A percentile compares a stretch with the other conserved stretches of the same genome.
These are phyloP conservation scores for Coemansia sp. DNA, from an alignment of 192 early-diverging fungal genomes.

Conservation along the genomic window DNA sequence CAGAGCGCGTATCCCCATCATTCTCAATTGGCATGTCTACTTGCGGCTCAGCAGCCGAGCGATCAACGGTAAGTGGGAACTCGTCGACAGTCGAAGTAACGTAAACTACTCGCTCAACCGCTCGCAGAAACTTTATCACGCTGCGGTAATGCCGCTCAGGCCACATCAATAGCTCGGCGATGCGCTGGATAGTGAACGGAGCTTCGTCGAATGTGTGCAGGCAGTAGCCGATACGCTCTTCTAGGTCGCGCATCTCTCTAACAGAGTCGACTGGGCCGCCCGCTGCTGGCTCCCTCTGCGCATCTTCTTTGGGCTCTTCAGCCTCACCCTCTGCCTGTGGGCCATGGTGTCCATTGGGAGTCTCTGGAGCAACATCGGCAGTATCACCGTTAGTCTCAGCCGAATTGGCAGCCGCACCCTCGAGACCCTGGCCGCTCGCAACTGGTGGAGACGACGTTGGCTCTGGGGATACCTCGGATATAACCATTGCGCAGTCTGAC, in stretches of 20 bases:
- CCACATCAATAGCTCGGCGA: constrained; percentile 43
- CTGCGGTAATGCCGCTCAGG: constrained; percentile 47
- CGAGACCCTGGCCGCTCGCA: neutral
- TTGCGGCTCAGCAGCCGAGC: neutral
- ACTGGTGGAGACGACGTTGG: neutral
- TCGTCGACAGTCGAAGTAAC: constrained; percentile 52
- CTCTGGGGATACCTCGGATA: neutral
- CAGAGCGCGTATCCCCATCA: neutral
- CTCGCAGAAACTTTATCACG: constrained; percentile 45
- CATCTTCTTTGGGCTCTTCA: constrained; percentile 7
- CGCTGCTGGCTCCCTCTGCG: neutral
- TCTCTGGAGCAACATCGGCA: neutral
- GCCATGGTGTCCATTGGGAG: neutral
- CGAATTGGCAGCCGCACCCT: neutral
- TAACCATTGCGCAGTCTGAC: neutral
- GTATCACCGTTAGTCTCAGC: neutral
- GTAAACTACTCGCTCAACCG: constrained; percentile 44
- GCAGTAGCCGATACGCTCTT: constrained; percentile 40
- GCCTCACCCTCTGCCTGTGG: neutral
- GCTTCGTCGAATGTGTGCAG: constrained; percentile 49
- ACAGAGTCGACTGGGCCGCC: neutral
- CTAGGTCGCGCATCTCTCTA: constrained; percentile 32
- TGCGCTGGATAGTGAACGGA: constrained; percentile 53
- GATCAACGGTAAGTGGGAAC: constrained; percentile 26
- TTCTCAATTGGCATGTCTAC: constrained; percentile 20